Conservation (phyloP, 2,329 filamentous ascomycete species). For the Colletotrichum eleusines region DNA sequence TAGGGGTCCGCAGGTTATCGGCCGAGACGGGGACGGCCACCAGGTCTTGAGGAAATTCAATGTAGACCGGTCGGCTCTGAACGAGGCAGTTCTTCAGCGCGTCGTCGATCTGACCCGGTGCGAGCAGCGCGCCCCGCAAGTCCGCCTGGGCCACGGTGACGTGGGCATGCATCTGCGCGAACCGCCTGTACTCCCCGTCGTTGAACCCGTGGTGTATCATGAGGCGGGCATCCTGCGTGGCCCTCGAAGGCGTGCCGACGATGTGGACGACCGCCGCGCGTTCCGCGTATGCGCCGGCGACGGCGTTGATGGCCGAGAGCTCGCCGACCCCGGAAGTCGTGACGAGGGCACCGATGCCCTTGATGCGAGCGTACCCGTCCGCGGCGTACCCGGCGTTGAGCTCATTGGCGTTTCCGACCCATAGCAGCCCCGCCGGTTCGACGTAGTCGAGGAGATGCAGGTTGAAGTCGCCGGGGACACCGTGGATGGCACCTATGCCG, state of each 20-base stretch:
- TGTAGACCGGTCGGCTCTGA: slow-evolving; percentile 67
- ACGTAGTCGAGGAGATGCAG: slow-evolving; percentile 54
- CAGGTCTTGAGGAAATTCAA: slow-evolving; percentile 67
- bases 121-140: slow-evolving; percentile 58
- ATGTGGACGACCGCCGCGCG: slow-evolving; percentile 68
- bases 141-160: slow-evolving; percentile 64
- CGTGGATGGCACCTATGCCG: slow-evolving; percentile 67
- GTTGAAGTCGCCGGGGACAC: slow-evolving; percentile 60
- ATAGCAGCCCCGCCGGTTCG: slow-evolving; percentile 52
- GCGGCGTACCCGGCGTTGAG: slow-evolving; percentile 69
- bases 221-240: slow-evolving; percentile 56
- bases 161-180: slow-evolving; percentile 61
- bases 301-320: slow-evolving; percentile 68
- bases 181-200: slow-evolving; percentile 63
- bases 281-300: slow-evolving; percentile 70
- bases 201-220: slow-evolving; percentile 67
- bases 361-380: slow-evolving; percentile 69
- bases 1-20: slow-evolving; percentile 47
- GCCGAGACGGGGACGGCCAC: slow-evolving; percentile 53
- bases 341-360: slow-evolving; percentile 62
- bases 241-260: slow-evolving; percentile 63
- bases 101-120: slow-evolving; percentile 63
- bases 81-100: slow-evolving; percentile 62
- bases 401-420: slow-evolving; percentile 69
- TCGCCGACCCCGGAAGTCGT: slow-evolving; percentile 73